phyloP scores from a whole-genome alignment of 495 filamentous ascomycete genomes.

The Coniosporium apollinis region DNA sequence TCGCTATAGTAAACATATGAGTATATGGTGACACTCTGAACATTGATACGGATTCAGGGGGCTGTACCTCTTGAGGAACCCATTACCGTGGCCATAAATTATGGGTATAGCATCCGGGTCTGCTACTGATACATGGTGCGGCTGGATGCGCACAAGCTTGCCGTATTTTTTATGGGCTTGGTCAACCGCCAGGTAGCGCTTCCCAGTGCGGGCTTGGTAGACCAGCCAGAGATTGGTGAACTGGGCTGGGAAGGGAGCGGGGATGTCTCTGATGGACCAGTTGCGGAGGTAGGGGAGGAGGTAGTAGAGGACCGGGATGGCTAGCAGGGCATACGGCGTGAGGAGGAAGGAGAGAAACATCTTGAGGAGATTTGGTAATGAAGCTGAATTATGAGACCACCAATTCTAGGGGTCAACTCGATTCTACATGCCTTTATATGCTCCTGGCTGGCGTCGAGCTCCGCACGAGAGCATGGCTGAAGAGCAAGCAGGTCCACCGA shows the following conservation, averaged over 20 bases:
- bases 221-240: slow-evolving; percentile 72
- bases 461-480: too few relatives aligned
- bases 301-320: slow-evolving; percentile 42
- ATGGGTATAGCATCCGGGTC: slow-evolving; percentile 38
- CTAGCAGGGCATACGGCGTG: slow-evolving; percentile 40
- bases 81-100: slow-evolving; percentile 37
- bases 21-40: not conserved
- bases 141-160: slow-evolving; percentile 41
- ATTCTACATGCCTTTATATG: too few relatives aligned
- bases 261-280: slow-evolving; percentile 44
- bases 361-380: too few relatives aligned
- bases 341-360: slow-evolving; percentile 34
- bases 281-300: slow-evolving; percentile 54
- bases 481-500: too few relatives aligned
- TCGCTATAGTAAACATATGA: slow-evolving; percentile 27
- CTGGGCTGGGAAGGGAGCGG: slow-evolving; percentile 48
- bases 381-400: too few relatives aligned
- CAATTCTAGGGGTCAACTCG: too few relatives aligned
- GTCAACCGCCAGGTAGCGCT: slow-evolving; percentile 52
- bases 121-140: slow-evolving; percentile 42
- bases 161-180: slow-evolving; percentile 54
- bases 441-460: too few relatives aligned
- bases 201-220: slow-evolving; percentile 45
- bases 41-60: not conserved
- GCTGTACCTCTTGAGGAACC: slow-evolving; percentile 25